Evolutionary conservation across 345 rosid species (phyloP), one percentile per base, ranked within the genome.

Genomic region (Gossypium sturtianum): DNA sequence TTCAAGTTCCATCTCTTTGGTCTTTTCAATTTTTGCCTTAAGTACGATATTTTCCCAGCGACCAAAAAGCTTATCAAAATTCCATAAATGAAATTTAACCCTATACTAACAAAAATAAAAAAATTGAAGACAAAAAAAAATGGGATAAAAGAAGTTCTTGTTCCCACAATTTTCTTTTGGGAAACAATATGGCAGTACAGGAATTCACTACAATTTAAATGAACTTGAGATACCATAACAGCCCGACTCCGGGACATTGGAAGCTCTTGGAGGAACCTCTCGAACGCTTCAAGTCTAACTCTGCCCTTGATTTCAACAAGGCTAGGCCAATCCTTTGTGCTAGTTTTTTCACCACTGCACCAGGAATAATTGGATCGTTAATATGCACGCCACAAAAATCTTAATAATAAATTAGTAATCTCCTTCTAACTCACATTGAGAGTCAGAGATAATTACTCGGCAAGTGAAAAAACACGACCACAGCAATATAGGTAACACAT

Each of bases 161-260:
- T 64, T 73, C 67, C 58, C 45, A 53, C 52, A 13, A 47, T 20
- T 38, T 71, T 74, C 19, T 72, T 56, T 34, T 68, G 47, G 64
- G 58, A 73, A 52, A 70, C 12, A 12, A 74, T 53, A 75, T 76
- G 69, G 60, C 74, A 75, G 27, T 77, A 79, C 76, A 69, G 66
- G 49, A 81, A 81, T 77, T 71, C 59, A 84, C 76, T 82, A 86
- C 87, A 80, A 71, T 65, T 60, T 78, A 80, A 84, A 80, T 71
- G 80, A 77, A 80, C 83, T 82, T 77, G 82, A 71, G 58, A 86
- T 95, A 95, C 99, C 99, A 93, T 95, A 74, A 91, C 83, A 77
- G 97, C 89, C 75, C 99, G 98, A 80, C 85, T 88, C 79, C 97
- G 84, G 69, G 99, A 96, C 97, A 88, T 84, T 7, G 91, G 92